Evolutionary conservation across 768 basidiomycete genomes (phyloP), one percentile per base, ranked within the genome.

Genomic region (Serendipita sp.): DNA sequence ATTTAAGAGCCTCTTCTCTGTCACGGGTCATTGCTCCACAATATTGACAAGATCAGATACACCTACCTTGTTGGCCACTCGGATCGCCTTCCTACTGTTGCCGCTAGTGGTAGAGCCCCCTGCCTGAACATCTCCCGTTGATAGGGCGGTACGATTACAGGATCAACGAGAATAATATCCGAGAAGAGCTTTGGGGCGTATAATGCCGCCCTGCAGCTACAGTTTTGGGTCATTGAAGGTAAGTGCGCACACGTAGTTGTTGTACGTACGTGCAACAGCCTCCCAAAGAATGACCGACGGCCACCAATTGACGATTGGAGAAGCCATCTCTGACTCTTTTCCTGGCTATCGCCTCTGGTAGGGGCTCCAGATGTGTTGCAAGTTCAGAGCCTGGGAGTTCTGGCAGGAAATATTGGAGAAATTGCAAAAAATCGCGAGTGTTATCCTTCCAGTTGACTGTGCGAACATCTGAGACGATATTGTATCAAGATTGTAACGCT

Each of bases 211-310:
- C 84, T 80, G 30, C 48, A 51, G 7, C 48, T 51, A 54, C 28
- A 10, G 30, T 64, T 38, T 63, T 16, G 32, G 34, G 24, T 38
- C 60, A 45, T 47, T 7, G 15, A 35, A n/a, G 11, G 18, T 32
- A n/a, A 41, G 35, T 18, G n/a, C 10, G 8, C n/a, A 53, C 8
- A 44, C 5, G 45, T 44, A 44, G 24, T 24, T 24, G 24, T 24
- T 24, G 10, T 67, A 78, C 88, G 70, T 70, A 90, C 85, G 83
- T 79, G 1, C 84, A 83, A 70, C 84, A 85, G 1, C 88, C 92
- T 18, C 93, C 89, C 63, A 89, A 84, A 0, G 91, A 93, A 71
- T 96, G 93, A 0, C 91, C 92, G 2, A 92, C 75, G 3, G 78
- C 83, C 24, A 92, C 76, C 2, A 92, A 69, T n/a, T 73, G 81